Evolutionary conservation across 768 basidiomycete species (phyloP).

Genomic region (Obba rivulosa): DNA sequence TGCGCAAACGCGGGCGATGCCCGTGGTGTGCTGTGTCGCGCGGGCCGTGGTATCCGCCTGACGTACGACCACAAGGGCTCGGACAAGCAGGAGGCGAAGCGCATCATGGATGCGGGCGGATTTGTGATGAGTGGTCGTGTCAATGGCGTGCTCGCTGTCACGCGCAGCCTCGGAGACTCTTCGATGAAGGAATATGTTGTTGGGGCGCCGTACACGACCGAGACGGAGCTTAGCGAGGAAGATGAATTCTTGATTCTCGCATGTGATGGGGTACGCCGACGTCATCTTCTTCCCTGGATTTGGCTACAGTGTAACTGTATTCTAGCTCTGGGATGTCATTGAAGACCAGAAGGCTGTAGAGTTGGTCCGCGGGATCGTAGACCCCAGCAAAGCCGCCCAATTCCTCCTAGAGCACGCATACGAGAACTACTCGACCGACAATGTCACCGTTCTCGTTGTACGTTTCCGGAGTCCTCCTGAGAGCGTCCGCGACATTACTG

Average conservation of each 20-base stretch:
- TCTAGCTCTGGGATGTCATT: conserved; percentile 93
- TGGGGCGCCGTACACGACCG: conserved; percentile 97
- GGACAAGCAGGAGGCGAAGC: conserved; percentile 95
- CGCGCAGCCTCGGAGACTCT: conserved; percentile 91
- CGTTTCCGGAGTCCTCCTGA: conserved; percentile 56
- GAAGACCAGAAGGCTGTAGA: conserved; percentile 90
- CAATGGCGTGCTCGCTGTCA: conserved; percentile 95
- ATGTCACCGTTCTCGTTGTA: conserved; percentile 87
- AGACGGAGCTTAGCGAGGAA: conserved; percentile 83
- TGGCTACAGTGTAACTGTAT: conserved; percentile 2
- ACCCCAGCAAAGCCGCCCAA: conserved; percentile 80
- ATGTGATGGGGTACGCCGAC: conserved; percentile 84
- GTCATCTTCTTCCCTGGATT: conserved; percentile 3
- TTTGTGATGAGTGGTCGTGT: conserved; percentile 99
- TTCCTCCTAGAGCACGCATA: conserved; percentile 80
- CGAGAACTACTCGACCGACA: conserved; percentile 87
- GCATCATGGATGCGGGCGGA: conserved; percentile 96
- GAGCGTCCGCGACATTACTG: conserved; percentile 6
- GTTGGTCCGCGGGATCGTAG: conserved; percentile 61
- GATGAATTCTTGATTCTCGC: conserved; percentile 96
- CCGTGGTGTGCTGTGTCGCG: conserved; percentile 86
- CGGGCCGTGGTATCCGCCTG: conserved; percentile 84
- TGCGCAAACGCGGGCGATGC: conserved; percentile 98
- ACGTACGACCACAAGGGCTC: conserved; percentile 99
- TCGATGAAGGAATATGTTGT: conserved; percentile 99